Evolutionary conservation across 2,329 filamentous ascomycete genomes (phyloP), one percentile per base, ranked within the genome.

Genomic region (Botrytis paeoniae): DNA sequence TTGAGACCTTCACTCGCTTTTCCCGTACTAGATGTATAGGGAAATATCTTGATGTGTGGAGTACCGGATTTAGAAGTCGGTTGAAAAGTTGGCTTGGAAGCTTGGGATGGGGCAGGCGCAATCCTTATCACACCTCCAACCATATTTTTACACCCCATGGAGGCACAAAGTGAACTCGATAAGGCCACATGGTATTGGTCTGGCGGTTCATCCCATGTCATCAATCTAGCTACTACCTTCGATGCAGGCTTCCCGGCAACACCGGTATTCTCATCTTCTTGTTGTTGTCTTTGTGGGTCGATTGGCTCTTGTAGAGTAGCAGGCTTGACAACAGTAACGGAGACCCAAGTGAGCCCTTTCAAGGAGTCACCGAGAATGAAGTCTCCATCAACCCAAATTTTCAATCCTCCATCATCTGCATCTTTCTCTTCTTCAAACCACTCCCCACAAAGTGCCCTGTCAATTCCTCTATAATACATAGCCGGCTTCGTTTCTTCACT

Each of bases 71-170:
- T 89, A 89, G 8, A 93, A 57, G 65, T 25, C 2, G 65, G 65
- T 41, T 54, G 37, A 57, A 57, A 69, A 25, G 65, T 69, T 57
- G 65, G 71, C 37, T 78, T 79, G 39, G 77, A 70, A n/a, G 76
- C 41, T 70, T 81, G 79, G 54, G 70, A 75, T 61, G 93, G 89
- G 1, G 95, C 95, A 16, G 93, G 91, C 80, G 98, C 94, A 43
- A 99, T 86, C 75, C 95, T 94, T 72, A 97, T 88, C 60, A 98
- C 89, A 0, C 94, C 93, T 20, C 96, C 96, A 16, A 97, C 92
- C 69, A 97, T 87, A 2, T 89, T 91, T 57, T 89, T 85, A 70
- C 89, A 90, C 3, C 90, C 91, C 35, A 99, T 85, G 0, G 92
- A 88, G 43, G 88, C 88, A 81, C 93, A 97, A 10, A 99, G 84